These are phyloP conservation scores for Mastigamoeba balamuthi DNA, from an alignment of 78 protist species.

Conservation along the genomic window DNA sequence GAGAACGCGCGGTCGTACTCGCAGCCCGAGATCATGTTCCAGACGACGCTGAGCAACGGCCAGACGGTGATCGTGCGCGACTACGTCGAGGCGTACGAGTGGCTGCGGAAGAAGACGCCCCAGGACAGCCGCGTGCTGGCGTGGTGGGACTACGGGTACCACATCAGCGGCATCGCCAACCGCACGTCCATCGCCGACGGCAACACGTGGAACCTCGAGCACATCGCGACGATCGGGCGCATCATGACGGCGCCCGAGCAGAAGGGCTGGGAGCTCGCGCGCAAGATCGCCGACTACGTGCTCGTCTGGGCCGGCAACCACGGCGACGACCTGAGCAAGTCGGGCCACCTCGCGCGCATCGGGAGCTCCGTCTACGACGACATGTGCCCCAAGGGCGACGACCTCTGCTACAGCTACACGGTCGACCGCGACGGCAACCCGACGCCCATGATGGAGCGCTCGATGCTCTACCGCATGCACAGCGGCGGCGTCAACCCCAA, in stretches of 20 bases:
- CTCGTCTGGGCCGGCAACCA: not conserved
- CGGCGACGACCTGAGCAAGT: not conserved
- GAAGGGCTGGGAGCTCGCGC: not conserved
- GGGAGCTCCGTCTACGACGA: not conserved
- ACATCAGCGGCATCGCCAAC: not conserved
- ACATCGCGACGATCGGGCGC: not conserved
- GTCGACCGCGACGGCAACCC: not conserved
- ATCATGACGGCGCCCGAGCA: not conserved
- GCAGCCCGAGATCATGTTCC: not conserved
- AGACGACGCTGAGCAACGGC: not conserved
- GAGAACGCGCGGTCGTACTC: not conserved
- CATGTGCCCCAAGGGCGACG: not conserved
- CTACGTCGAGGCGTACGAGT: not conserved
- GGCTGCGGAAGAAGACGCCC: not conserved
- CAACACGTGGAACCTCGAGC: not conserved
- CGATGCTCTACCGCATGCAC: not conserved
- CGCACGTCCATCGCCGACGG: not conserved
- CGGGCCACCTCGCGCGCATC: not conserved
- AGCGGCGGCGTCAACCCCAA: not conserved
- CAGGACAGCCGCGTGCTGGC: not conserved
- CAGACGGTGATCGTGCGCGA: not conserved
- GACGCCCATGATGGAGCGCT: not conserved
- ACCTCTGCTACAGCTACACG: not conserved
- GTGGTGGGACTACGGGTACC: not conserved
- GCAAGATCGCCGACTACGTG: not conserved